Base-by-base conservation (phyloP, 805 yeast genomes). In the Candida quercuum region DNA sequence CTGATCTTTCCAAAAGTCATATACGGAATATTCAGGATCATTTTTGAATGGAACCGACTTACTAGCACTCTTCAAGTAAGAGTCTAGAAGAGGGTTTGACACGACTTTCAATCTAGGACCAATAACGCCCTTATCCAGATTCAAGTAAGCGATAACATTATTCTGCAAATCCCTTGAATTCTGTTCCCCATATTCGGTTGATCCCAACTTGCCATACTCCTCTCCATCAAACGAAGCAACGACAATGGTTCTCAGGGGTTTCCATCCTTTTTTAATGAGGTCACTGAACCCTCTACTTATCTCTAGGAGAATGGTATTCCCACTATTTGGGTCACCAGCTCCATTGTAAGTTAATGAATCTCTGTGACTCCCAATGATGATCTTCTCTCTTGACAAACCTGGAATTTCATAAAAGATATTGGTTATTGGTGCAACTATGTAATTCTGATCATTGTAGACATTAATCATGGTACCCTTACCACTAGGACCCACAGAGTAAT, bases 211-310 rank as follows among this genome's bases (percentile, higher is more conserved):
- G 0, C 84, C 91, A 44, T 73, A 74, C 51, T 80, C 86, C 46
- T 79, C 88, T 25, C 86, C 94, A 59, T 86, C 95, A 88, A 88
- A 86, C 21, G 85, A 77, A 0, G 81, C 81, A 32, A 86, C 65
- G 37, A 75, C 67, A 18, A 86, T 78, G 0, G 88, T 75, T 50
- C 93, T 66, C 35, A 73, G 56, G 10, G 94, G 94, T 50, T 71
- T 73, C 89, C 89, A 86, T 2, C 82, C 83, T 6, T 60, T 53
- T 32, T 64, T 56, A 7, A 59, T 47, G 32, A 78, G 53, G 13
- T 61, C 60, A 9, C 71, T 63, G 28, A 76, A 60, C 0, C 76
- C 77, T 33, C 81, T 56, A 2, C 76, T 70, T 15, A 78, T 51
- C 45, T 78, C 82, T 21, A 79, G 43, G 28, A 77, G 45, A 0